Percentiles rank a stretch among this genome's conserved stretches.
Conservation (phyloP, 768 basidiomycete genomes). For the Roridomyces roridus region DNA sequence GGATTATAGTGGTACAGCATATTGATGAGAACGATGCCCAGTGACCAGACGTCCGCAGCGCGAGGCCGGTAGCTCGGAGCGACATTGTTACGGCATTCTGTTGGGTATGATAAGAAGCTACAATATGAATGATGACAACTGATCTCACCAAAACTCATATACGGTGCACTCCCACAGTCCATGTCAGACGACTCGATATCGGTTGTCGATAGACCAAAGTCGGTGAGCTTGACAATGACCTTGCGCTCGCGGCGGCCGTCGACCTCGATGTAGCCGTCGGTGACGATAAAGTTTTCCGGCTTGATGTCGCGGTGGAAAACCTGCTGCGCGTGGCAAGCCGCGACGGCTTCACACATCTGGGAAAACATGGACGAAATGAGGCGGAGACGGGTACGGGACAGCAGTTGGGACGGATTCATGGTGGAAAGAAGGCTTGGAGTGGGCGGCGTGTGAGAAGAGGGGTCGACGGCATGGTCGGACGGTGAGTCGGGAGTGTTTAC, state of each 20-base stretch:
- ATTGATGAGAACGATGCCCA: slow-evolving; percentile 98
- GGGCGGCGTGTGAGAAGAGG: slow-evolving; percentile 78
- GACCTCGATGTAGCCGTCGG: slow-evolving; percentile 71
- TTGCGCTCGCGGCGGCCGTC: slow-evolving; percentile 75
- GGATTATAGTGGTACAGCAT: slow-evolving; percentile 99
- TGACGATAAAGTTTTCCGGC: slow-evolving; percentile 98
- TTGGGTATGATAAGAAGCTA: slow-evolving; percentile 24
- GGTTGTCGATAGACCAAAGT: slow-evolving; percentile 94
- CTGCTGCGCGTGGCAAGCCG: slow-evolving; percentile 87
- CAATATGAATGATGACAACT: background rate
- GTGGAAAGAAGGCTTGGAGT: slow-evolving; percentile 92
- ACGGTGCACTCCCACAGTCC: slow-evolving; percentile 98
- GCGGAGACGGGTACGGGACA: slow-evolving; percentile 86
- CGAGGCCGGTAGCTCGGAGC: slow-evolving; percentile 93
- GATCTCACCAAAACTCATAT: slow-evolving; percentile 93
- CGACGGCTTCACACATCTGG: slow-evolving; percentile 99
- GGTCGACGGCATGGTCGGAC: slow-evolving; percentile 40
- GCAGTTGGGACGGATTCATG: slow-evolving; percentile 77
- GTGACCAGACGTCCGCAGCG: slow-evolving; percentile 97
- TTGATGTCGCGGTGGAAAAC: slow-evolving; percentile 99
- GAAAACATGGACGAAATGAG: slow-evolving; percentile 97
- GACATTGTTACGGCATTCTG: slow-evolving; percentile 98
- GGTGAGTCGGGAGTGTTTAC: slow-evolving; percentile 42
- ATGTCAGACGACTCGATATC: slow-evolving; percentile 92
- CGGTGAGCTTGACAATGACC: slow-evolving; percentile 94